Percentiles rank a stretch among this genome's conserved stretches.
These are phyloP conservation scores for Fagopyrum homotropicum DNA, from an alignment of 148 eudicot genomes.

Conservation along the genomic window DNA sequence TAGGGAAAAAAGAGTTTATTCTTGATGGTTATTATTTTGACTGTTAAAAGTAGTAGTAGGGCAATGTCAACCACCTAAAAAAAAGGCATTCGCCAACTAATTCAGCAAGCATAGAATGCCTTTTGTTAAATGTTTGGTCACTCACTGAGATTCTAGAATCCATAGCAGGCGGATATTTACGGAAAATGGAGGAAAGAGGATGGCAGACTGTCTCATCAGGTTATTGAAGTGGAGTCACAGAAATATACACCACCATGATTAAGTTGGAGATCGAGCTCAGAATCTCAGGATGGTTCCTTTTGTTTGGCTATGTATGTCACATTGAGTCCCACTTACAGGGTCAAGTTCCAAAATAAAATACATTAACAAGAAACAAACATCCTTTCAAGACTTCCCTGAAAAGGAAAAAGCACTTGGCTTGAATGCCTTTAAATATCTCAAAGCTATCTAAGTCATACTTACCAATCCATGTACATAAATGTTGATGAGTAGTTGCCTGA, in stretches of 20 bases:
- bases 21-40: background rate
- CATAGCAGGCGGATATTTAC: background rate
- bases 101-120: background rate
- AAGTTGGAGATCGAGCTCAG: background rate
- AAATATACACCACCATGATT: background rate
- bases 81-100: background rate
- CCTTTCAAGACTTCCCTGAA: background rate
- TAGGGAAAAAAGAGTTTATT: background rate
- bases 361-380: background rate
- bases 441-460: constrained; percentile 14
- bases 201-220: background rate
- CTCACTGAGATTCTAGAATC: background rate
- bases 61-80: background rate
- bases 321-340: background rate
- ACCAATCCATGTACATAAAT: constrained; percentile 93
- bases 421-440: background rate
- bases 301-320: background rate
- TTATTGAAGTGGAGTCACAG: background rate
- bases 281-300: background rate
- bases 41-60: background rate
- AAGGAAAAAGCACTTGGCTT: background rate
- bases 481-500: constrained; percentile 96
- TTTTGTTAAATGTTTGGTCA: background rate
- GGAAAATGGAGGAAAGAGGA: background rate
- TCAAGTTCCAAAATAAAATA: background rate